Evolutionary conservation across 2,329 filamentous ascomycete species (phyloP).

Genomic region (Fusarium coffeatum): DNA sequence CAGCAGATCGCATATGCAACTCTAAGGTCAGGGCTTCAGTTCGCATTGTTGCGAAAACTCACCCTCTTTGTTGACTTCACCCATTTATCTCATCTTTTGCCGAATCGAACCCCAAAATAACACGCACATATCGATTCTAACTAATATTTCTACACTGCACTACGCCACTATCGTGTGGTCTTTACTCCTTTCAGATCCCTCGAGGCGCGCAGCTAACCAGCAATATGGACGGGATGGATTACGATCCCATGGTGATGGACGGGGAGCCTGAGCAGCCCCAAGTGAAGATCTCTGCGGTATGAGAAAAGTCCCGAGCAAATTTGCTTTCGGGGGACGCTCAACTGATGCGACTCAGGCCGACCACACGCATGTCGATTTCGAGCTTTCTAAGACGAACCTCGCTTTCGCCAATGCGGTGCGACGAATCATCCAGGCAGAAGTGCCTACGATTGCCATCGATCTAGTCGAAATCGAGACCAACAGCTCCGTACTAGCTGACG

Average conservation of each 20-base stretch:
- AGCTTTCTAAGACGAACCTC: conserved; percentile 88
- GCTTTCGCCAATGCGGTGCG: conserved; percentile 93
- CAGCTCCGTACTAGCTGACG: conserved; percentile 94
- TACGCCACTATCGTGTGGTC: conserved; percentile 4
- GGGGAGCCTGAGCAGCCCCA: conserved; percentile 66
- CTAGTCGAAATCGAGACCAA: conserved; percentile 93
- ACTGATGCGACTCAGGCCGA: conserved; percentile 71
- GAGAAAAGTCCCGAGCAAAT: conserved; percentile 34
- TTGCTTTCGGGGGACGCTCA: conserved; percentile 12
- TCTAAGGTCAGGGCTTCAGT: conserved; percentile 31
- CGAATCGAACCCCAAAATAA: background rate
- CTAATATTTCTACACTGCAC: background rate
- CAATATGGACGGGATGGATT: conserved; percentile 64
- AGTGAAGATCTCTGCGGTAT: conserved; percentile 71
- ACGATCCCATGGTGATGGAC: conserved; percentile 70
- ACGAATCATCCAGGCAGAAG: conserved; percentile 90
- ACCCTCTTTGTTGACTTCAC: conserved; percentile 21
- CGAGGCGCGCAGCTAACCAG: conserved; percentile 29
- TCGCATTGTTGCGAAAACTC: conserved; percentile 42
- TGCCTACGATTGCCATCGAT: conserved; percentile 94
- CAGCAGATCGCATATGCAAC: conserved; percentile 40
- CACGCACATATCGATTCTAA: background rate
- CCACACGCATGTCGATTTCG: conserved; percentile 85
- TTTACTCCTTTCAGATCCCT: conserved; percentile 16
- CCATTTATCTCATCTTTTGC: background rate